Evolutionary conservation across 306 rosid genomes (phyloP), one percentile per base, ranked within the genome.

Genomic region (Cyclanthera cordifolia): DNA sequence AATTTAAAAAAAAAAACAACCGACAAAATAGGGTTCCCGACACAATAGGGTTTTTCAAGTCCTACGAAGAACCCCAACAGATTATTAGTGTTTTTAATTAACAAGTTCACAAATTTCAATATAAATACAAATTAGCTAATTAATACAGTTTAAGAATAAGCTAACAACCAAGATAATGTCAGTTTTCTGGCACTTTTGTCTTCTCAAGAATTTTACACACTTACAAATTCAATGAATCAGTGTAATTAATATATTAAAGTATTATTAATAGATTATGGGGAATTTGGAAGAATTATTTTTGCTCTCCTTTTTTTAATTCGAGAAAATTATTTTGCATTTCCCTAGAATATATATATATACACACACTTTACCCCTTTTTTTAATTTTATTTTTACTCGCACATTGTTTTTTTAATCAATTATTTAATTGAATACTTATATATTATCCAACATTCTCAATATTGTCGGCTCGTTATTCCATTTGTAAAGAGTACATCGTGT

Each of bases 381-480:
- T 58, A n/a, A n/a, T n/a, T 5, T 32, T 28, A 1, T 28, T 28
- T 28, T 28, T 28, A 1, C 2, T 28, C 2, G 32, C 2, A 28
- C 2, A 28, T 20, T 24, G 24, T 15, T 5, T 13, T 55, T 56
- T 57, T 16, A 0, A 28, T 27, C 14, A 4, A 0, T 14, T 25
- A n/a, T 14, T 14, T 0, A 25, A 55, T 25, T 55, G 6, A 24
- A 8, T 54, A 54, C 24, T 4, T 54, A 15, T 56, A 58, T 28
- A 28, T 37, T 60, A 34, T 60, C 49, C 67, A 17, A 60, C 49
- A 34, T 60, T 60, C 67, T 58, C 66, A 28, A 56, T 56, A 28
- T 58, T 58, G 64, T 57, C 64, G 64, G 64, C 65, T 28, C 43
- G 30, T 32, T 60, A 60, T 60, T 60, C 67, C 67, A n/a, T 60